Evolutionary conservation across 2,329 filamentous ascomycete genomes (phyloP), one percentile per base, ranked within the genome.

Genomic region (Fusarium sp.): DNA sequence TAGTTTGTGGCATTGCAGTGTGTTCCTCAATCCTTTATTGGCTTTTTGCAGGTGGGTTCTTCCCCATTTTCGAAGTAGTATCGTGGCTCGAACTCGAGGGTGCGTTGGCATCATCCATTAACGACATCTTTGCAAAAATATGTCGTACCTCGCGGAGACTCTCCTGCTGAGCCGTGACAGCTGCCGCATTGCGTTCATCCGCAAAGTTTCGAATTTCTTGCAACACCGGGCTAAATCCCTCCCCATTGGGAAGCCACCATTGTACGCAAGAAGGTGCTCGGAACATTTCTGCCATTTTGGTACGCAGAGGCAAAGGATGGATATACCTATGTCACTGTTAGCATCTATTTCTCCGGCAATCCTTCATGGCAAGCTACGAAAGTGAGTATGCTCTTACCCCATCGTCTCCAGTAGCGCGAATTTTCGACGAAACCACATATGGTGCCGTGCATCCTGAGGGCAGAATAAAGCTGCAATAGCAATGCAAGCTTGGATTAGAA

Each of bases 211-310:
- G 91, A 66, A 97, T 90, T 57, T 88, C 91, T 54, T 90, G 90
- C 57, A 98, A 85, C 44, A 97, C 88, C 1, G 88, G 87, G 13
- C 88, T 91, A 74, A 92, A 92, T 3, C 88, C 89, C 81, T 95
- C 92, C 67, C 93, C 88, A 78, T 96, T 87, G 4, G 94, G 93
- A 5, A 98, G 86, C 96, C 96, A 99, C 93, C 94, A 98, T 61
- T 91, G 86, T 46, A 88, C 88, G 56, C 94, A 89, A 22, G 90
- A 89, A 16, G 88, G 86, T 45, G 93, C 87, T 64, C 87, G 84
- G 85, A 96, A 97, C 25, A 93, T 79, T 48, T 92, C 87, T 32
- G 92, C 89, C 86, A 98, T 91, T 70, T 91, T 90, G 32, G 82
- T 84, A 62, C 95, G 91, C 74, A 95, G 90, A 15, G 88, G 88